phyloP scores from a whole-genome alignment of 306 rosid genomes.

The Parietaria judaica region DNA sequence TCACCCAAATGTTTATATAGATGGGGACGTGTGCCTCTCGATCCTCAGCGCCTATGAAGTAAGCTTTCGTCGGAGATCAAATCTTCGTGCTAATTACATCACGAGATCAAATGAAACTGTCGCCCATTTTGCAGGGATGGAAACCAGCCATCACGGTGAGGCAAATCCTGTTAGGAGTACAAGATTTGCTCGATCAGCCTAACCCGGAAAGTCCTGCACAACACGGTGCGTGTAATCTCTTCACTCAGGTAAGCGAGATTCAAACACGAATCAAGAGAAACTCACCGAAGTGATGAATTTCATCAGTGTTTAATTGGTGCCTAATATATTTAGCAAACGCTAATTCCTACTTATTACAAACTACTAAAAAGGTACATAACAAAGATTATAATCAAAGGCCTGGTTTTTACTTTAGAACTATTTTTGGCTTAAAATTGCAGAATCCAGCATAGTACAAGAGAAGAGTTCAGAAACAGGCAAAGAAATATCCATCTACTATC shows the following conservation, averaged over 20 bases:
- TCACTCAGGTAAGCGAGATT: conserved; percentile 57
- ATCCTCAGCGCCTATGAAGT: conserved; percentile 47
- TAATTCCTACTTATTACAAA: too few relatives aligned
- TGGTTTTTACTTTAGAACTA: background rate
- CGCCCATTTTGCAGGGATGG: conserved; percentile 33
- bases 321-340: too few relatives aligned
- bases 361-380: too few relatives aligned
- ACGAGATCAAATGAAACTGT: too few relatives aligned
- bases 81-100: too few relatives aligned
- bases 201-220: conserved; percentile 95
- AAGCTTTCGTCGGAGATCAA: too few relatives aligned
- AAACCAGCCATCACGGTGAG: conserved; percentile 96
- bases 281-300: conserved; percentile 4
- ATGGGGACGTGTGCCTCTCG: conserved; percentile 92
- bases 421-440: conserved; percentile 27
- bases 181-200: conserved; percentile 89
- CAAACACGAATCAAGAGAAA: background rate
- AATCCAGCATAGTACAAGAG: conserved; percentile 64
- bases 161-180: conserved; percentile 94
- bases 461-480: conserved; percentile 85
- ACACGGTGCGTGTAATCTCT: conserved; percentile 90
- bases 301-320: background rate
- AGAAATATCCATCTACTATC: conserved; percentile 48
- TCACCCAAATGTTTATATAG: conserved; percentile 95
- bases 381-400: too few relatives aligned